Conservation (phyloP, 2,329 filamentous ascomycete species). For the Huntiella moniliformis region DNA sequence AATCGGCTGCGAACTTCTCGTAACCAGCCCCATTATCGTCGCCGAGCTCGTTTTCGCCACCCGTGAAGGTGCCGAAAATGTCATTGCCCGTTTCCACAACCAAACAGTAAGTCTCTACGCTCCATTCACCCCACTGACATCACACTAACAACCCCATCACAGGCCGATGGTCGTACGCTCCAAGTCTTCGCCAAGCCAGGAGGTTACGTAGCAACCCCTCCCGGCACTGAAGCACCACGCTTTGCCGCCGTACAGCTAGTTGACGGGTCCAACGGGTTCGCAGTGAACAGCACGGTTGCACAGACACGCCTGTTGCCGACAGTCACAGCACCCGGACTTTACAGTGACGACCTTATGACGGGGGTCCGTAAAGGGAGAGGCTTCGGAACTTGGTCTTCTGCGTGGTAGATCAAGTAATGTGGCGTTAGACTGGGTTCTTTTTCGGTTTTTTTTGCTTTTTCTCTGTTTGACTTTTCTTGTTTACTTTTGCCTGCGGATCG, state of each 20-base stretch:
- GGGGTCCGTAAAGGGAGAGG: slow-evolving; percentile 14
- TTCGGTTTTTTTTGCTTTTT: too few species aligned
- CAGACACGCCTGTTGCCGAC: slow-evolving; percentile 8
- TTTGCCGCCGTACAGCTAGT: slow-evolving; percentile 19
- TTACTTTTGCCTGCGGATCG: too few species aligned
- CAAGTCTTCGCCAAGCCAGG: slow-evolving; percentile 52
- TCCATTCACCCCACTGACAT: background rate
- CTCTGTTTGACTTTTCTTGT: too few species aligned
- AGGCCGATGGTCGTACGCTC: slow-evolving; percentile 58
- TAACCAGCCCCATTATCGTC: slow-evolving; percentile 51
- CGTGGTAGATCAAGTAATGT: background rate
- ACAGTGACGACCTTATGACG: slow-evolving; percentile 30
- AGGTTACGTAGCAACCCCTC: slow-evolving; percentile 17
- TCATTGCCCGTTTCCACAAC: slow-evolving; percentile 60
- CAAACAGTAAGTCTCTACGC: slow-evolving; percentile 40
- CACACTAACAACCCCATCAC: slow-evolving; percentile 3
- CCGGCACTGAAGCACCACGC: slow-evolving; percentile 17
- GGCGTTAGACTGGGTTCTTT: too few species aligned
- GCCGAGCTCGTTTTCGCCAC: slow-evolving; percentile 60
- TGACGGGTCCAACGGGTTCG: slow-evolving; percentile 36
- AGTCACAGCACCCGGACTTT: slow-evolving; percentile 22
- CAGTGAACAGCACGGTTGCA: slow-evolving; percentile 20
- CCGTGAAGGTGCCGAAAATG: slow-evolving; percentile 52
- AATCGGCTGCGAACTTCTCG: slow-evolving; percentile 46
- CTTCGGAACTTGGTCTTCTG: slow-evolving; percentile 1